Conservation (phyloP, 768 basidiomycete species). For the Naganishia onofrii region DNA sequence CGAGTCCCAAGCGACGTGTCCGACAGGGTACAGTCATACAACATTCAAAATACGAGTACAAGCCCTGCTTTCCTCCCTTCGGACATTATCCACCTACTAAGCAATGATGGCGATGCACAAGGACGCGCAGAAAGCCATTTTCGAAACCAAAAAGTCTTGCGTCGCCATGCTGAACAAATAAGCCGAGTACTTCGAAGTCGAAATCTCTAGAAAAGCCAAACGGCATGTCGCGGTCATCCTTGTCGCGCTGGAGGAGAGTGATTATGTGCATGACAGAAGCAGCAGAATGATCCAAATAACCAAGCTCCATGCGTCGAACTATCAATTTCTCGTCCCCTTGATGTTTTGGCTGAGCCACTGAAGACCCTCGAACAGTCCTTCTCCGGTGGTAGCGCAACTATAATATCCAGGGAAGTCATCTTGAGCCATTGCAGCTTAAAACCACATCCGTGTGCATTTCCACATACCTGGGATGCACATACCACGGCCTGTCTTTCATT, state of each 20-base stretch:
- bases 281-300: neutral
- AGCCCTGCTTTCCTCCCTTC: neutral
- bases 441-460: too few relatives aligned
- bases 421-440: too few relatives aligned
- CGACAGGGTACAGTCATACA: neutral
- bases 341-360: conserved; percentile 98
- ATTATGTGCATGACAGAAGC: too few relatives aligned
- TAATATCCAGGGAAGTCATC: neutral
- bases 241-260: too few relatives aligned
- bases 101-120: too few relatives aligned
- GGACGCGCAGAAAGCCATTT: too few relatives aligned
- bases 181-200: too few relatives aligned
- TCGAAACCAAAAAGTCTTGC: too few relatives aligned
- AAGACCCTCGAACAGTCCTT: conserved; percentile 93
- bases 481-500: conserved; percentile 98
- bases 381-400: conserved; percentile 93
- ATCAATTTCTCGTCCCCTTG: conserved; percentile 57
- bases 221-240: too few relatives aligned
- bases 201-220: too few relatives aligned
- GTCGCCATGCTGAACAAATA: too few relatives aligned
- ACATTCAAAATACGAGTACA: neutral
- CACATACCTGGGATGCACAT: conserved; percentile 92
- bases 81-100: neutral
- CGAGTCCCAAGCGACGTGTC: neutral
- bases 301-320: neutral